phyloP scores from a whole-genome alignment of 495 filamentous ascomycete species.

The Cudoniella acicularis region DNA sequence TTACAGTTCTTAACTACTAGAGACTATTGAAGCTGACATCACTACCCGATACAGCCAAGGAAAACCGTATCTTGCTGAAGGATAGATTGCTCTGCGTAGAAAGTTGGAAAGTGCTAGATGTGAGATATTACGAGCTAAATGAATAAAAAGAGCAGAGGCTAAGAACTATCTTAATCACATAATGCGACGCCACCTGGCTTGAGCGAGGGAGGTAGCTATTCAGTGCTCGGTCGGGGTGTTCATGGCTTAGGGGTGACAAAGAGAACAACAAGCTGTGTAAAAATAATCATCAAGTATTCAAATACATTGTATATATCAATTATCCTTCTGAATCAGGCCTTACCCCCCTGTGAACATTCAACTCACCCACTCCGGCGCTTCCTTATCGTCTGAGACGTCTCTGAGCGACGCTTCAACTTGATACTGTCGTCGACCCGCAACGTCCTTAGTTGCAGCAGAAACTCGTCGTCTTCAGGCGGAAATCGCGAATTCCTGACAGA shows the following conservation, averaged over 20 bases:
- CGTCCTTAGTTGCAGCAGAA: too few relatives aligned
- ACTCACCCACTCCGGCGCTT: too few relatives aligned
- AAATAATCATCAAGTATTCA: neutral
- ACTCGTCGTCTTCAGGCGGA: too few relatives aligned
- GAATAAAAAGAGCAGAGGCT: neutral
- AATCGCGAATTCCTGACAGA: too few relatives aligned
- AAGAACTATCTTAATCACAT: neutral
- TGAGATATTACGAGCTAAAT: neutral
- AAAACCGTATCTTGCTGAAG: neutral
- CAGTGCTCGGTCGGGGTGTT: neutral
- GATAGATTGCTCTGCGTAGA: neutral
- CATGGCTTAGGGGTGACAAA: neutral
- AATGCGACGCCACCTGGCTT: neutral
- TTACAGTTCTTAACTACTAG: neutral
- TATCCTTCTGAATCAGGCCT: neutral
- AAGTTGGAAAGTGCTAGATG: neutral
- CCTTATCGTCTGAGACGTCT: too few relatives aligned
- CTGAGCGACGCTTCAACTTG: too few relatives aligned
- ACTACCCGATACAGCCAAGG: neutral
- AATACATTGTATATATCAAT: neutral
- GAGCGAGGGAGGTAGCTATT: neutral
- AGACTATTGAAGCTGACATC: neutral
- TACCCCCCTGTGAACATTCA: neutral
- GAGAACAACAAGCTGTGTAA: neutral
- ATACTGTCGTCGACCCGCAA: too few relatives aligned